These are phyloP conservation scores for Pulveroboletus sp. DNA, from an alignment of 768 basidiomycete species.

Conservation along the genomic window DNA sequence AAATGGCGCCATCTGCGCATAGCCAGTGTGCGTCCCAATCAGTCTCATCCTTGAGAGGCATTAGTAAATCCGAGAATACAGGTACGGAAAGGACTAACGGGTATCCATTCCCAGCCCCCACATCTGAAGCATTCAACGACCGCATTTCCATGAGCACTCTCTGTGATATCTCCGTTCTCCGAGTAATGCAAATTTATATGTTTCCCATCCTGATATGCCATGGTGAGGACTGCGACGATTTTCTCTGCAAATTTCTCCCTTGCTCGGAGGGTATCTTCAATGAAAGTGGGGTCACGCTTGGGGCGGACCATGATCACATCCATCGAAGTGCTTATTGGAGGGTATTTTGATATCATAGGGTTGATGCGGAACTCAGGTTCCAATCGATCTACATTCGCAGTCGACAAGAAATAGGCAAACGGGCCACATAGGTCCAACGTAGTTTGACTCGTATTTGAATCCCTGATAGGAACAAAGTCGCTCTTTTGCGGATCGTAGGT, in stretches of 20 bases:
- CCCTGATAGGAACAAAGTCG: slow-evolving; percentile 45
- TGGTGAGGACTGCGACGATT: slow-evolving; percentile 48
- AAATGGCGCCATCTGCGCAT: slow-evolving; percentile 77
- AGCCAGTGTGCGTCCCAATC: slow-evolving; percentile 66
- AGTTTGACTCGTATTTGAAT: slow-evolving; percentile 31
- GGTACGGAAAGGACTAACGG: slow-evolving; percentile 45
- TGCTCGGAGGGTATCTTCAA: slow-evolving; percentile 38
- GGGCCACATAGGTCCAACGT: slow-evolving; percentile 62
- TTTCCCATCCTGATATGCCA: slow-evolving; percentile 74
- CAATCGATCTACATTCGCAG: slow-evolving; percentile 79
- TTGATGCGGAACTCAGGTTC: slow-evolving; percentile 79
- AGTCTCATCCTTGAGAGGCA: slow-evolving; percentile 43
- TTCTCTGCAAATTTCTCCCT: slow-evolving; percentile 52
- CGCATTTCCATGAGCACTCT: slow-evolving; percentile 43
- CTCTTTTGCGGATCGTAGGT: slow-evolving; percentile 55
- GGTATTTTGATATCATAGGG: slow-evolving; percentile 51
- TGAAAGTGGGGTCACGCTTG: slow-evolving; percentile 48
- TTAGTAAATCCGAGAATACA: slow-evolving; percentile 3
- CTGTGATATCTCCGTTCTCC: slow-evolving; percentile 37
- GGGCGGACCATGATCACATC: slow-evolving; percentile 81
- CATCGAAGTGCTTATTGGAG: slow-evolving; percentile 47
- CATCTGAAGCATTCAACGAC: slow-evolving; percentile 80
- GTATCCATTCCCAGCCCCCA: slow-evolving; percentile 83
- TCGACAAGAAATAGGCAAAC: slow-evolving; percentile 82
- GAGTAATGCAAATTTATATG: slow-evolving; percentile 64